phyloP scores from a whole-genome alignment of 441 rosid species.

The Raphanus hybrid region DNA sequence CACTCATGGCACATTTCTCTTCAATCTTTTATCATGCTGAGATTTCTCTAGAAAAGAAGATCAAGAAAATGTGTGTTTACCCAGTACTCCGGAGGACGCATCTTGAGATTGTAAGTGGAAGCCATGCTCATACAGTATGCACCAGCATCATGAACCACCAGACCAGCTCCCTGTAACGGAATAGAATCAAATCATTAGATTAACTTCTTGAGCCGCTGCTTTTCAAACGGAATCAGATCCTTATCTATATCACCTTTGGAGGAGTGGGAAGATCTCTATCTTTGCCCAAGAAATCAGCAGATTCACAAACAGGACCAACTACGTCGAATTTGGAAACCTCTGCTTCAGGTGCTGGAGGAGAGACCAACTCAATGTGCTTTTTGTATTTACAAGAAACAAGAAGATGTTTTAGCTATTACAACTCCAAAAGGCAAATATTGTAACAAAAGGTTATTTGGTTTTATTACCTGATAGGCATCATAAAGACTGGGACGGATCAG shows the following conservation, averaged over 20 bases:
- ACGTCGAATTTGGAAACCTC: conserved; percentile 82
- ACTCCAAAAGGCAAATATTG: neutral
- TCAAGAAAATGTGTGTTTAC: conserved; percentile 45
- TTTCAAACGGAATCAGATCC: neutral
- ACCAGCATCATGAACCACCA: conserved; percentile 98
- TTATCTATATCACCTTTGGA: conserved; percentile 53
- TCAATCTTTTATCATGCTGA: neutral
- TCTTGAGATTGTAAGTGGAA: conserved; percentile 96
- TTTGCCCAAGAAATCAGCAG: conserved; percentile 98
- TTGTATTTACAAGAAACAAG: conserved; percentile 11
- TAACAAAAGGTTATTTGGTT: conserved; percentile 1
- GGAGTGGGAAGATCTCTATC: conserved; percentile 94
- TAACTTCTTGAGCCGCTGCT: neutral
- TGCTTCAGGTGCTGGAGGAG: conserved; percentile 68
- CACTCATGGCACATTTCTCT: neutral
- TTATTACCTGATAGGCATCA: conserved; percentile 94
- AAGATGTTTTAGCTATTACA: conserved; percentile 10
- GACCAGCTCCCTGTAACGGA: conserved; percentile 80
- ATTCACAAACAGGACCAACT: conserved; percentile 98
- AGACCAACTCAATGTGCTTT: conserved; percentile 93
- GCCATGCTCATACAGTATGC: conserved; percentile 99
- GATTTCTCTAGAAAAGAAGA: neutral
- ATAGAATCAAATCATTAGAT: conserved; percentile 8
- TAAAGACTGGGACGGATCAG: conserved; percentile 99
- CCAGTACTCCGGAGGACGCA: conserved; percentile 99